Percentiles rank a stretch among this genome's conserved stretches.
phyloP scores from a whole-genome alignment of 805 yeast species.

The Metschnikowia lunata region DNA sequence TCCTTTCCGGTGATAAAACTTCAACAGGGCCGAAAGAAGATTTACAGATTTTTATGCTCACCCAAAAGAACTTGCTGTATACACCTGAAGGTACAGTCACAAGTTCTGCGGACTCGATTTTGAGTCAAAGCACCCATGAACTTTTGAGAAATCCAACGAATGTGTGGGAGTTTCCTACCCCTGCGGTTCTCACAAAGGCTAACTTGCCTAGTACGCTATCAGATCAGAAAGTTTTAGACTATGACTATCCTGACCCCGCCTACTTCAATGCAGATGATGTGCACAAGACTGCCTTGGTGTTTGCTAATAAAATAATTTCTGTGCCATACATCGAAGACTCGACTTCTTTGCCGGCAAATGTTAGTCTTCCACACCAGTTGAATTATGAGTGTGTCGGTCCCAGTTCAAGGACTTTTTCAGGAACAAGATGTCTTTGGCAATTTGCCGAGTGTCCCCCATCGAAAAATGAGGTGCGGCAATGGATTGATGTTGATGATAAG shows the following conservation, averaged over 20 bases:
- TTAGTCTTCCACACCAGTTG: neutral
- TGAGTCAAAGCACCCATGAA: constrained; percentile 8
- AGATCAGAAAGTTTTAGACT: constrained; percentile 42
- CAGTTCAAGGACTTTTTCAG: neutral
- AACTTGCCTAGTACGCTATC: constrained; percentile 32
- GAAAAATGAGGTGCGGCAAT: constrained; percentile 29
- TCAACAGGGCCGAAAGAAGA: constrained; percentile 2
- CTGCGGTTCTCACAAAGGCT: constrained; percentile 16
- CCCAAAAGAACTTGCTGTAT: constrained; percentile 6
- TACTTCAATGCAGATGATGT: constrained; percentile 53
- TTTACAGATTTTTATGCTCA: constrained; percentile 10
- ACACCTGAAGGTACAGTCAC: neutral
- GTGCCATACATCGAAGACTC: constrained; percentile 25
- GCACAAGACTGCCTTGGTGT: constrained; percentile 51
- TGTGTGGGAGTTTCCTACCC: constrained; percentile 21
- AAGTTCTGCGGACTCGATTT: constrained; percentile 1
- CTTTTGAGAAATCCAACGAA: constrained; percentile 8
- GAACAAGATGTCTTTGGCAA: constrained; percentile 34
- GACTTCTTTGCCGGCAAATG: neutral
- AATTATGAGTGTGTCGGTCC: constrained; percentile 1
- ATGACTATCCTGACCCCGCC: constrained; percentile 59
- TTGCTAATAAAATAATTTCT: constrained; percentile 62
- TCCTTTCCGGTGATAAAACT: neutral
- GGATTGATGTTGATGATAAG: constrained; percentile 24
- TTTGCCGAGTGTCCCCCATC: constrained; percentile 49